phyloP scores from a whole-genome alignment of 306 rosid genomes.

The Vachellia pachyceras region DNA sequence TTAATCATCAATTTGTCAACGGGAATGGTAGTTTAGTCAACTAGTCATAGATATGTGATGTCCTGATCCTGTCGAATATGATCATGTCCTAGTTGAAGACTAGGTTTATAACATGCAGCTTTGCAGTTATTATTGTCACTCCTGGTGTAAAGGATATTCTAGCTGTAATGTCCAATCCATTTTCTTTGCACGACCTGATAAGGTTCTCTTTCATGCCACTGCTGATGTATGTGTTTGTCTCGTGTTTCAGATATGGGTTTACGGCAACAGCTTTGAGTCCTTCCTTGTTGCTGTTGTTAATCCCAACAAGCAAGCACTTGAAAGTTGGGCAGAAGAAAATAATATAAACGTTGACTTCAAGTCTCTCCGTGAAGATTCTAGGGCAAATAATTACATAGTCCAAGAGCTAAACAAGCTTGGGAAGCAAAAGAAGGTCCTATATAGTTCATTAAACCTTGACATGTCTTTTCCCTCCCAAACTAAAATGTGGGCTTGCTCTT shows the following conservation, averaged over 20 bases:
- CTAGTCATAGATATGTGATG: background rate
- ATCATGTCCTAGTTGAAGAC: slow-evolving; percentile 1
- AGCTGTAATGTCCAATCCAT: slow-evolving; percentile 9
- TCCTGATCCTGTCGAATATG: background rate
- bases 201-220: background rate
- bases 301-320: slow-evolving; percentile 63
- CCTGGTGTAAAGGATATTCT: background rate
- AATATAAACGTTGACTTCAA: slow-evolving; percentile 54
- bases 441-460: slow-evolving; percentile 5
- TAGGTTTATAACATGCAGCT: slow-evolving; percentile 1
- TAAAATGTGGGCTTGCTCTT: background rate
- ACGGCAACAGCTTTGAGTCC: slow-evolving; percentile 88
- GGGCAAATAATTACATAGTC: slow-evolving; percentile 62
- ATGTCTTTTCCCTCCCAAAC: background rate
- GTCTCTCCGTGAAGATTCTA: slow-evolving; percentile 69
- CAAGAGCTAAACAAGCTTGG: slow-evolving; percentile 70
- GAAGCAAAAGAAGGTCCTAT: slow-evolving; percentile 77
- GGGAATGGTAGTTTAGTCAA: background rate
- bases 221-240: background rate
- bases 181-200: background rate
- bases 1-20: background rate
- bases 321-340: slow-evolving; percentile 79
- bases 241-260: slow-evolving; percentile 81
- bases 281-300: slow-evolving; percentile 80
- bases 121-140: slow-evolving; percentile 8